Evolutionary conservation across 2,329 filamentous ascomycete genomes (phyloP), one percentile per base, ranked within the genome.

Genomic region (Corynespora cassiicola): DNA sequence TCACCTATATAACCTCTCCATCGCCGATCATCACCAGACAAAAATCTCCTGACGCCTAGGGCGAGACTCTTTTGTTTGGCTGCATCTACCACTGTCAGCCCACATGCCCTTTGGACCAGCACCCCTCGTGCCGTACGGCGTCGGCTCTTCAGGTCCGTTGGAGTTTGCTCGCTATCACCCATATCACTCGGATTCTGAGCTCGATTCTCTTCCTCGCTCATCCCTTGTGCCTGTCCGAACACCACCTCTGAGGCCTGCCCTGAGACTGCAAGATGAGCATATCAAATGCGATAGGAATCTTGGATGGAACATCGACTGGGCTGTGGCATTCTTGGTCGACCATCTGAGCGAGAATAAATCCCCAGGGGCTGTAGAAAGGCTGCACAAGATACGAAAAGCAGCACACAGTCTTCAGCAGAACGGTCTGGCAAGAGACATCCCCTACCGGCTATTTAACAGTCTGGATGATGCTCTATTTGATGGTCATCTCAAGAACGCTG

Each of bases 231-330:
- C 31, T 41, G 15, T 17, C 45, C n/a, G 21, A n/a, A n/a, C n/a
- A n/a, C 39, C 16, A n/a, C 26, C 42, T 7, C 22, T 41, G 15
- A 47, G 28, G 19, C 14, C 28, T 6, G 31, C 36, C n/a, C 16
- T 41, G 5, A 50, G 38, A 15, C 47, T 65, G 10, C 45, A 50
- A n/a, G 50, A 63, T 34, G 54, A 52, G 5, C 34, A 35, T 17
- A 11, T 54, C 3, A 48, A 39, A 31, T 58, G 52, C 35, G 47
- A 57, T 5, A 42, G 47, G 8, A 54, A 57, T 31, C 44, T 71
- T 6, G 64, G 61, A 4, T 74, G 71, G 70, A 66, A 60, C 14
- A 59, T 71, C 11, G 68, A 72, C 19, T 73, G 68, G 49, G 70
- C 71, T 10, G 69, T 69, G 4, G 70, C 70, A 16, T 70, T 65